Percentiles rank a stretch among this genome's conserved stretches.
These are phyloP conservation scores for Tilletia indica DNA, from an alignment of 1,284 basidiomycete species.

Conservation along the genomic window DNA sequence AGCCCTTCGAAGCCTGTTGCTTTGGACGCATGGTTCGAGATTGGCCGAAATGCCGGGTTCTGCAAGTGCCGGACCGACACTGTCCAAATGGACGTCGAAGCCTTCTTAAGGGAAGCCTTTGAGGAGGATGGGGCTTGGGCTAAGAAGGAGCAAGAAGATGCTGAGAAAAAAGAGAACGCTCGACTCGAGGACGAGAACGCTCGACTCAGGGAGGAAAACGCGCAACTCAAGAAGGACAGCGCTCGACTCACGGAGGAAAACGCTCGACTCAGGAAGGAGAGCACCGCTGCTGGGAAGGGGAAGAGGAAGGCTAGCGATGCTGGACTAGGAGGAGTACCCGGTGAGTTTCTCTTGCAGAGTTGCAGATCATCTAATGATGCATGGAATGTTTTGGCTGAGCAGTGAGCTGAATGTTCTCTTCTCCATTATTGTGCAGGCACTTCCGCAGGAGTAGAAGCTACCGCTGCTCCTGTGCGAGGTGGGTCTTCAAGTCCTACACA, in stretches of 20 bases:
- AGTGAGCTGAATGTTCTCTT: too few species aligned
- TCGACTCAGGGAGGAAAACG: too few species aligned
- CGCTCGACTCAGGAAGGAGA: conserved; percentile 25
- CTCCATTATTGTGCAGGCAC: too few species aligned
- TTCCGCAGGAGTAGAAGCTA: too few species aligned
- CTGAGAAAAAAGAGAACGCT: conserved; percentile 58
- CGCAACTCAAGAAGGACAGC: too few species aligned
- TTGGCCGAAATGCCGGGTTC: conserved; percentile 62
- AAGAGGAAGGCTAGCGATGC: conserved; percentile 24
- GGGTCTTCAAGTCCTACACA: too few species aligned
- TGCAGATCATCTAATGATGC: too few species aligned
- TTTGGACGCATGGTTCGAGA: conserved; percentile 86
- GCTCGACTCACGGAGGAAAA: too few species aligned
- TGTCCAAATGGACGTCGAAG: conserved; percentile 52
- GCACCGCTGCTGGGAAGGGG: conserved; percentile 21
- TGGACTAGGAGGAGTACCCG: conserved; percentile 29
- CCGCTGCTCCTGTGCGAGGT: too few species aligned
- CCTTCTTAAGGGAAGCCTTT: conserved; percentile 42
- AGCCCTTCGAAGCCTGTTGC: conserved; percentile 65
- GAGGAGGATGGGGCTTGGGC: conserved; percentile 45
- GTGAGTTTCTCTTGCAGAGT: conserved; percentile 14
- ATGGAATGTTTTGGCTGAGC: too few species aligned
- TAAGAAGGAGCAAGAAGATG: conserved; percentile 24
- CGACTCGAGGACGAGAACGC: background rate
- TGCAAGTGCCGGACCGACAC: conserved; percentile 51